These are phyloP conservation scores for Jackrogersella minutella DNA, from an alignment of 495 filamentous ascomycete species.

Conservation along the genomic window DNA sequence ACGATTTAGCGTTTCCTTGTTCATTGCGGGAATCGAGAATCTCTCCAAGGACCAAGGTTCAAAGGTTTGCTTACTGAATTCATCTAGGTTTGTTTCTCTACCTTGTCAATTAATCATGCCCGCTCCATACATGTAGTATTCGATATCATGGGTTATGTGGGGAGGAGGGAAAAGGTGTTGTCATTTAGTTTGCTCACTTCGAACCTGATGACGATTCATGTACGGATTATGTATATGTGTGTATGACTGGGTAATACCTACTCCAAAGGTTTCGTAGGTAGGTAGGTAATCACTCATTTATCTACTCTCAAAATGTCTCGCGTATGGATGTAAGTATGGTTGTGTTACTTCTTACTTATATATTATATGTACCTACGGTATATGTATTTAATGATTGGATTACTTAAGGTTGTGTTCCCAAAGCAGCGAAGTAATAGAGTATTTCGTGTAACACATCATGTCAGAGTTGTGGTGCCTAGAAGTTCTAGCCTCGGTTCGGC, in stretches of 20 bases:
- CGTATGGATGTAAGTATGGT: conserved; percentile 3
- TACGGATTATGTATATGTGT: neutral
- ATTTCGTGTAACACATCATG: conserved; percentile 22
- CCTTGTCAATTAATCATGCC: neutral
- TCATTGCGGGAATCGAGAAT: conserved; percentile 6
- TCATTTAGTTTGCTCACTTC: conserved; percentile 12
- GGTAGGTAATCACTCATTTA: neutral
- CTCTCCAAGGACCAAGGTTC: no score
- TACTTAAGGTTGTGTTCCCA: conserved; percentile 15
- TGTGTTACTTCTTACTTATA: neutral
- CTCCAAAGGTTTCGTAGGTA: no score
- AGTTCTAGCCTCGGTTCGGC: conserved; percentile 27
- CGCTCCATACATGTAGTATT: conserved; percentile 6
- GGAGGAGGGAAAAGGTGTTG: conserved; percentile 16
- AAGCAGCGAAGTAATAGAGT: conserved; percentile 21
- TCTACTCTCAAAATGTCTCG: neutral
- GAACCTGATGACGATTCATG: no score
- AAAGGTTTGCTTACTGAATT: conserved; percentile 1
- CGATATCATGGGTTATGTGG: conserved; percentile 26
- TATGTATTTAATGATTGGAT: neutral
- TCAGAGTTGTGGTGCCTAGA: conserved; percentile 24
- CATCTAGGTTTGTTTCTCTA: neutral
- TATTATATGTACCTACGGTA: no score
- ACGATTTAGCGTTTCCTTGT: conserved; percentile 1
- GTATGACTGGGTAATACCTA: neutral